Evolutionary conservation across 1,284 basidiomycete genomes (phyloP).

Genomic region (Serendipita sp.): DNA sequence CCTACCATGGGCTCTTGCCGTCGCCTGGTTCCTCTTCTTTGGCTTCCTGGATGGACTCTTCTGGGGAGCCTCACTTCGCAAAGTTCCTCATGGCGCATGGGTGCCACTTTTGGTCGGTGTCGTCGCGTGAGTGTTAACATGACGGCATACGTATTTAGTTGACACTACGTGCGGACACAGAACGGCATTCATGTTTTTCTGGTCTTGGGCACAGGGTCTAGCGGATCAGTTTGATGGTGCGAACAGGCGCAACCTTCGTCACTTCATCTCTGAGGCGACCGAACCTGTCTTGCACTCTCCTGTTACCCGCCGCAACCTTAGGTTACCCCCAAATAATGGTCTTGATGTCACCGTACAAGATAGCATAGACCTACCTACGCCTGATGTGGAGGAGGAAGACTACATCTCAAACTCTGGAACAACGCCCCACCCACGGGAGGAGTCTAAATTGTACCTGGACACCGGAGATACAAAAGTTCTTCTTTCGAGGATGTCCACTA

Average conservation of each 20-base stretch:
- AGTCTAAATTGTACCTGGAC: neutral
- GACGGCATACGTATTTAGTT: too few species aligned
- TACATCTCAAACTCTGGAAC: neutral
- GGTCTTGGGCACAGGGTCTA: constrained; percentile 45
- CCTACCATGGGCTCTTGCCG: constrained; percentile 28
- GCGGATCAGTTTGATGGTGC: constrained; percentile 44
- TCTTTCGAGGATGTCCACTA: constrained; percentile 34
- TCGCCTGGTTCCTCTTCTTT: constrained; percentile 38
- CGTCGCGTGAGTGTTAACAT: constrained; percentile 26
- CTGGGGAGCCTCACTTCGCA: constrained; percentile 46
- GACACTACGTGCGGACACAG: constrained; percentile 16
- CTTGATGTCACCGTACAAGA: too few species aligned
- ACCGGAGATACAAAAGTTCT: constrained; percentile 17
- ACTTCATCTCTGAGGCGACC: constrained; percentile 28
- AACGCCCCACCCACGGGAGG: neutral
- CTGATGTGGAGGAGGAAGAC: neutral
- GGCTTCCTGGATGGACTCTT: constrained; percentile 51
- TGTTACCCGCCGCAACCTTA: neutral
- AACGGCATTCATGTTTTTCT: constrained; percentile 38
- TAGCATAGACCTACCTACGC: too few species aligned
- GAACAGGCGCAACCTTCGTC: constrained; percentile 38
- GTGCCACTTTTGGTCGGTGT: constrained; percentile 43
- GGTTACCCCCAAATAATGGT: neutral
- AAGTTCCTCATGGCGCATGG: constrained; percentile 51
- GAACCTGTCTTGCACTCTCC: constrained; percentile 5